Conservation (phyloP, 1,139 yeast species). For the Candida sp. region DNA sequence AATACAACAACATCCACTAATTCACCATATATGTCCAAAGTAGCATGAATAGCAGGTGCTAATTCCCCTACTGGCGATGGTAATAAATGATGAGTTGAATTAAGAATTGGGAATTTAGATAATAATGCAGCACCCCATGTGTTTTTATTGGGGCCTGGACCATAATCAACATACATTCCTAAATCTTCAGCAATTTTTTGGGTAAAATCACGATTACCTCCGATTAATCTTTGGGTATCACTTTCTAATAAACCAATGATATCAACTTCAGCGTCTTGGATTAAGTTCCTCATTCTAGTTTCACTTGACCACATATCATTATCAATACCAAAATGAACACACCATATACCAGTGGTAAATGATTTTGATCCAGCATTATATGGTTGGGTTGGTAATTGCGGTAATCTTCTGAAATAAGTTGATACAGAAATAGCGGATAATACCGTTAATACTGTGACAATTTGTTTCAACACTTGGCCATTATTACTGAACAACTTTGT, state of each 20-base stretch:
- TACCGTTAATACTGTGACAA: slow-evolving; percentile 21
- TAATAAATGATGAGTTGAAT: slow-evolving; percentile 84
- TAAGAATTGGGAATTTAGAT: slow-evolving; percentile 89
- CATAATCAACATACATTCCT: slow-evolving; percentile 93
- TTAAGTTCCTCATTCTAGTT: slow-evolving; percentile 79
- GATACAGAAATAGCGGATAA: slow-evolving; percentile 30
- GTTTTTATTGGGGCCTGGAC: slow-evolving; percentile 97
- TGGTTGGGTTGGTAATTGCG: slow-evolving; percentile 50
- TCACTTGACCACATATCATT: slow-evolving; percentile 99
- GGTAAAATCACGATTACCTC: slow-evolving; percentile 94
- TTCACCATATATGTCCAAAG: slow-evolving; percentile 86
- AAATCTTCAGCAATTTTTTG: slow-evolving; percentile 90
- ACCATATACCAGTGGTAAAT: slow-evolving; percentile 97
- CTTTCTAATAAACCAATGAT: slow-evolving; percentile 88
- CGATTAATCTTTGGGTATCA: slow-evolving; percentile 90
- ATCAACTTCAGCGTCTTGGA: slow-evolving; percentile 83
- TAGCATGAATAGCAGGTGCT: slow-evolving; percentile 98
- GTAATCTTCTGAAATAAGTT: slow-evolving; percentile 53
- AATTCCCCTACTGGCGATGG: slow-evolving; percentile 97
- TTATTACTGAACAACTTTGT: slow-evolving; percentile 18
- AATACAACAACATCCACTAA: slow-evolving; percentile 89
- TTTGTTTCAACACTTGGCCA: slow-evolving; percentile 19
- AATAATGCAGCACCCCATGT: slow-evolving; percentile 97
- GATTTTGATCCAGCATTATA: slow-evolving; percentile 72
- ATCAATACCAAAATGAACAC: slow-evolving; percentile 94